These are phyloP conservation scores for Gymnopilus dilepis DNA, from an alignment of 768 basidiomycete genomes.

Conservation along the genomic window DNA sequence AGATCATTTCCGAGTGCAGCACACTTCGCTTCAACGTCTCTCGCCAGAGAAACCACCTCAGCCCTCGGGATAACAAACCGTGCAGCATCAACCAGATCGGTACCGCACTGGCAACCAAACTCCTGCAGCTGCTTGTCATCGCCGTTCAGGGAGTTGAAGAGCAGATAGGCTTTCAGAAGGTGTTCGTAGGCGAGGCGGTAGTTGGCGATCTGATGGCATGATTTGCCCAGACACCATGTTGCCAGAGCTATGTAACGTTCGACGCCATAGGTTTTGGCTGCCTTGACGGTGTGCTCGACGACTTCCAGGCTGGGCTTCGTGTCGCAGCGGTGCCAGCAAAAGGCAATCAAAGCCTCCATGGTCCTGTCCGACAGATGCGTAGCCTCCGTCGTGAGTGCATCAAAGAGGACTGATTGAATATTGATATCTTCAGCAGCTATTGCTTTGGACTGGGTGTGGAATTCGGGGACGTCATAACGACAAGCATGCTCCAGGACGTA, in stretches of 20 bases:
- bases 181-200: slow-evolving; percentile 4
- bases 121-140: not conserved
- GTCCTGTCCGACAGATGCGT: not conserved
- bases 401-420: slow-evolving; percentile 20
- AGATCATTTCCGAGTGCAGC: slow-evolving; percentile 11
- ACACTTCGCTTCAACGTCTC: slow-evolving; percentile 14
- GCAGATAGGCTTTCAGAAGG: slow-evolving; percentile 10
- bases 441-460: slow-evolving; percentile 12
- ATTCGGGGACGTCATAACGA: slow-evolving; percentile 15
- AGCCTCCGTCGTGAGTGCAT: not conserved
- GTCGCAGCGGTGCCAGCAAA: slow-evolving; percentile 19
- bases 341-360: slow-evolving; percentile 15
- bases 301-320: slow-evolving; percentile 9
- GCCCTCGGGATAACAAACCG: slow-evolving; percentile 2
- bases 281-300: not conserved
- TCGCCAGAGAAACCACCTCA: slow-evolving; percentile 4
- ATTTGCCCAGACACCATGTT: slow-evolving; percentile 12
- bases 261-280: slow-evolving; percentile 1
- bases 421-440: slow-evolving; percentile 16
- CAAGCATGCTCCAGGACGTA: slow-evolving; percentile 18
- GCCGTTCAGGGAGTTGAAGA: slow-evolving; percentile 9
- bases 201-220: slow-evolving; percentile 10
- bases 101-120: slow-evolving; percentile 11
- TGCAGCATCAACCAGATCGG: slow-evolving; percentile 12
- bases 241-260: slow-evolving; percentile 5